phyloP scores from a whole-genome alignment of 768 basidiomycete species.

The Kwoniella botswanensis region DNA sequence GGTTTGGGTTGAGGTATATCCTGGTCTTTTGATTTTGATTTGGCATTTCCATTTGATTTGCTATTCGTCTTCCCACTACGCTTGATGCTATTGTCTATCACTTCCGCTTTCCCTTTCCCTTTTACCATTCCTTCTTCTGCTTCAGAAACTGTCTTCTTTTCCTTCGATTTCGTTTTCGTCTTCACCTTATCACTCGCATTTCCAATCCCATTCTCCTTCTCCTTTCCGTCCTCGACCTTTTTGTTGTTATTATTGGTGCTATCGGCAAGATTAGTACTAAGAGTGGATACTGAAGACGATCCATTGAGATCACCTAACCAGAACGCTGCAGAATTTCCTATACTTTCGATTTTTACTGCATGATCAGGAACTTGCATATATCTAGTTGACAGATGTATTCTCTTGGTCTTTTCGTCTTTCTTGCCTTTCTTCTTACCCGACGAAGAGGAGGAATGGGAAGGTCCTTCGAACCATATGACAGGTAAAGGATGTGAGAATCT shows the following conservation, averaged over 20 bases:
- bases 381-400: background rate
- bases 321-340: conserved; percentile 14
- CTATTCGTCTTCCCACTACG: background rate
- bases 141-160: background rate
- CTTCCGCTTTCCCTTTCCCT: background rate
- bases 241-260: background rate
- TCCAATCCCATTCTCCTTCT: background rate
- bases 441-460: background rate
- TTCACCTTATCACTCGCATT: background rate
- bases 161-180: background rate
- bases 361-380: background rate
- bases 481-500: conserved; percentile 15
- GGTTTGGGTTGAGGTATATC: background rate
- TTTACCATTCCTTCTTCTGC: background rate
- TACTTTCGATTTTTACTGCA: background rate
- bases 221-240: background rate
- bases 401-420: background rate
- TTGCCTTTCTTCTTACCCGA: background rate
- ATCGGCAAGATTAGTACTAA: background rate
- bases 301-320: conserved; percentile 12
- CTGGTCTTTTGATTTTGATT: background rate
- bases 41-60: background rate
- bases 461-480: conserved; percentile 7
- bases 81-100: background rate
- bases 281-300: background rate